Evolutionary conservation across 2,329 filamentous ascomycete genomes (phyloP), one percentile per base, ranked within the genome.

Genomic region (Calonectria pseudoreteaudii): DNA sequence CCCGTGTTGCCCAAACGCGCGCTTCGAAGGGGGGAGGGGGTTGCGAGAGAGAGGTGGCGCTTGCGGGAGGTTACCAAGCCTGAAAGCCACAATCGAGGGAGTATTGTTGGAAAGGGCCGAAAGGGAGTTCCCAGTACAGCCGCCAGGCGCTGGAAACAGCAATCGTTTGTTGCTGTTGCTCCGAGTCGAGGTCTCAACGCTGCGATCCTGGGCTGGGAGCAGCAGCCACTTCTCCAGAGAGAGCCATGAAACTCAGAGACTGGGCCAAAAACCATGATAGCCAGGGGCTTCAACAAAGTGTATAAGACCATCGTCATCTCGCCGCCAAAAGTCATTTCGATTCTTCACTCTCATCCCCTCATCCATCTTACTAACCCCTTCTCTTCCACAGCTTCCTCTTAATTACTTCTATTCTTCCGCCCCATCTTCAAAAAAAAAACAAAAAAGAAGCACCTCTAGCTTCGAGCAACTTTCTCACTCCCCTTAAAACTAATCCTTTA

Each of bases 81-180:
- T 1, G 5, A 62, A 28, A 38, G 56, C 56, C 56, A 62, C 56
- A 38, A 1, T 23, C 18, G 30, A 62, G 56, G 23, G 34, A 7
- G 56, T 62, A 62, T 62, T 62, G 56, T 62, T 10, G 34, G 14
- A 62, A 62, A 62, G 56, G 56, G 56, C 56, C 56, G 56, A 62
- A 62, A 62, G 56, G 56, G 26, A 7, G 16, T 62, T 62, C 56
- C 56, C 56, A 62, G 56, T 38, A 62, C 36, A 62, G 56, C 56
- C 34, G 11, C 36, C 34, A 41, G 34, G 56, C 26, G 56, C 56
- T 62, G 56, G 56, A 62, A 62, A 36, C 56, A 62, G 56, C 56
- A 38, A 14, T 41, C 34, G n/a, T 62, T 36, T 47, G 44, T 5
- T 62, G 56, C 23, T 26, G 23, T 6, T 41, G 23, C 20, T 28